These are phyloP conservation scores for Ceraceosorus guamensis DNA, from an alignment of 1,284 basidiomycete species.

Conservation along the genomic window DNA sequence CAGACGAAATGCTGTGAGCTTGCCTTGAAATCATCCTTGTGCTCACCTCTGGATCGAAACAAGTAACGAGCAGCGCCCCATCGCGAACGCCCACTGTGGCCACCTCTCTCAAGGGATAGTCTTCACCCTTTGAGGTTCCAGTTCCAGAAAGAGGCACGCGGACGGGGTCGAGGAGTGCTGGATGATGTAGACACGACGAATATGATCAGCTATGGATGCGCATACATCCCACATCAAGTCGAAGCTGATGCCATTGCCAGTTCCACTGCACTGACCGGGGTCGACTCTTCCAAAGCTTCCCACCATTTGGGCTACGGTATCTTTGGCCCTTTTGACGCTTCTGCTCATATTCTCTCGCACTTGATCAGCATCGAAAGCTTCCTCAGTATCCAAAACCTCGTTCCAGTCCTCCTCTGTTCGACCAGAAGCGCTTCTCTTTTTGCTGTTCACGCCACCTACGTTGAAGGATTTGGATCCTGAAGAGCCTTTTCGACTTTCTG, in stretches of 20 bases:
- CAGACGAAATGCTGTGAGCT: neutral
- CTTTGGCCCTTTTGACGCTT: slow-evolving; percentile 24
- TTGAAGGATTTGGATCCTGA: too few species aligned
- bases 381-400: slow-evolving; percentile 9
- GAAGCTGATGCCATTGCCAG: neutral
- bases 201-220: neutral
- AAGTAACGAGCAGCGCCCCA: slow-evolving; percentile 35
- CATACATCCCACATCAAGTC: neutral
- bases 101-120: slow-evolving; percentile 33
- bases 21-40: neutral
- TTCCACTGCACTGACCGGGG: slow-evolving; percentile 12
- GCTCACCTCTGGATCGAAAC: slow-evolving; percentile 33
- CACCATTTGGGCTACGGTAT: slow-evolving; percentile 24
- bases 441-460: too few species aligned
- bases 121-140: slow-evolving; percentile 9
- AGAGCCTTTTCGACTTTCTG: too few species aligned
- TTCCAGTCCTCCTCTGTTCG: too few species aligned
- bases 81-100: slow-evolving; percentile 45
- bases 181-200: neutral
- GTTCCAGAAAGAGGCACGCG: slow-evolving; percentile 21
- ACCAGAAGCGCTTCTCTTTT: too few species aligned
- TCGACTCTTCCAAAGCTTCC: slow-evolving; percentile 32
- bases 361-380: slow-evolving; percentile 27
- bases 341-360: slow-evolving; percentile 26
- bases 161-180: slow-evolving; percentile 31